These are phyloP conservation scores for Penicillium janthinellum DNA, from an alignment of 2,329 filamentous ascomycete genomes.

Conservation along the genomic window DNA sequence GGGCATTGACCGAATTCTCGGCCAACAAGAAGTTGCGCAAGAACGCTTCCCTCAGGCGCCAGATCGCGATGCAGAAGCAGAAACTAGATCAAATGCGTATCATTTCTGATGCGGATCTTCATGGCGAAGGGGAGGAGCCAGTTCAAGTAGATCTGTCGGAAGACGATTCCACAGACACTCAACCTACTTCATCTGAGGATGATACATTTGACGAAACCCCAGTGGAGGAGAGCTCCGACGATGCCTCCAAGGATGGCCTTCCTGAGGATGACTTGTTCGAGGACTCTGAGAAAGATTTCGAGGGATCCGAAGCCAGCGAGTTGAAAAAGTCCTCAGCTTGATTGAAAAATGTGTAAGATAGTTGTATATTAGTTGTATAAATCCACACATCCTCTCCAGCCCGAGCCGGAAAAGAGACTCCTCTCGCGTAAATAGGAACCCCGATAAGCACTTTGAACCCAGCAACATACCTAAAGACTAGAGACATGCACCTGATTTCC, in stretches of 20 bases:
- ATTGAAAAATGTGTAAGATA: neutral
- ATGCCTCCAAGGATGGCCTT: neutral
- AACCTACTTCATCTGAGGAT: neutral
- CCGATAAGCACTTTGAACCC: too few relatives aligned
- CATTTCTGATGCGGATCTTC: constrained; percentile 25
- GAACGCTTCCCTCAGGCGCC: constrained; percentile 40
- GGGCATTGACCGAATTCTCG: constrained; percentile 61
- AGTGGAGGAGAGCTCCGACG: neutral
- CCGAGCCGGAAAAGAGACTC: too few relatives aligned
- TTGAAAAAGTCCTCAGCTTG: neutral
- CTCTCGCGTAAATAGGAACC: neutral
- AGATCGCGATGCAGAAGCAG: constrained; percentile 43
- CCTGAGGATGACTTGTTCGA: constrained; percentile 1
- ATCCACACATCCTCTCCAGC: constrained; percentile 9
- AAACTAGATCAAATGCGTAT: constrained; percentile 31
- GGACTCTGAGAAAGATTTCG: neutral
- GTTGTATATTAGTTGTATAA: constrained; percentile 29
- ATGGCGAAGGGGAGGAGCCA: constrained; percentile 11
- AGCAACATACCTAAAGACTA: too few relatives aligned
- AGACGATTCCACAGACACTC: constrained; percentile 15
- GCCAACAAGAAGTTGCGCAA: constrained; percentile 45
- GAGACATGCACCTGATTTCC: too few relatives aligned
- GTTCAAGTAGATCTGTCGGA: constrained; percentile 21
- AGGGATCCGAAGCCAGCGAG: neutral
- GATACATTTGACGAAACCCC: neutral